Conservation (phyloP, 140 eudicot genomes). For the Stevia rebaudiana region DNA sequence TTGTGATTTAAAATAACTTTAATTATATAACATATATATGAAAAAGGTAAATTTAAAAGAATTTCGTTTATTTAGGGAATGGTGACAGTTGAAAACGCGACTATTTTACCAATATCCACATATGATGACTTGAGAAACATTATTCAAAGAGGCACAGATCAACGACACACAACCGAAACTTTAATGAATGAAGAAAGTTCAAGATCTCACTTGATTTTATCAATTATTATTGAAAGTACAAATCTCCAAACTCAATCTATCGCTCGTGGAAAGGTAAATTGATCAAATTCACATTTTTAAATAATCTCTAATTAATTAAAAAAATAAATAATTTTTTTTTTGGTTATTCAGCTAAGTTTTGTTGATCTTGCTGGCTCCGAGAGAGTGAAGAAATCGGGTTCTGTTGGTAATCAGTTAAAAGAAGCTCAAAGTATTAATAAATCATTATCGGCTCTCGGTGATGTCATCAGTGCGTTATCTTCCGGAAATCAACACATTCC, state of each 20-base stretch:
- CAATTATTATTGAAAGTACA: conserved; percentile 76
- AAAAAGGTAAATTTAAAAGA: background rate
- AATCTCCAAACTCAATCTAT: conserved; percentile 95
- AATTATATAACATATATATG: background rate
- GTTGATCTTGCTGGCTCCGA: conserved; percentile 99
- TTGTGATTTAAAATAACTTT: background rate
- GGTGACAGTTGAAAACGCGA: conserved; percentile 88
- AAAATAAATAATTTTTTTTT: background rate
- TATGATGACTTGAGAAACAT: conserved; percentile 62
- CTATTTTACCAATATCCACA: conserved; percentile 59
- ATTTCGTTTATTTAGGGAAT: conserved; percentile 51
- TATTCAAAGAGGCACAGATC: conserved; percentile 91
- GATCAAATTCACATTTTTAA: background rate
- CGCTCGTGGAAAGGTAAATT: conserved; percentile 89
- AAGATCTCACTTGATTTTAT: conserved; percentile 88
- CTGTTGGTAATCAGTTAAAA: conserved; percentile 71
- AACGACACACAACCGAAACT: conserved; percentile 88
- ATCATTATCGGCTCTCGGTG: conserved; percentile 95
- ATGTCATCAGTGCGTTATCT: conserved; percentile 90
- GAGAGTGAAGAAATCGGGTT: conserved; percentile 90
- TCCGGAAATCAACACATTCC: conserved; percentile 87
- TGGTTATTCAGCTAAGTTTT: conserved; percentile 75
- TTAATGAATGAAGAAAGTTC: conserved; percentile 94
- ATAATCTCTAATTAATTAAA: background rate
- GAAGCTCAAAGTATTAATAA: conserved; percentile 98